Percentiles rank a stretch among this genome's conserved stretches.
These are phyloP conservation scores for Kluyveromyces dobzhanskii DNA, from an alignment of 805 yeast species.

Conservation along the genomic window DNA sequence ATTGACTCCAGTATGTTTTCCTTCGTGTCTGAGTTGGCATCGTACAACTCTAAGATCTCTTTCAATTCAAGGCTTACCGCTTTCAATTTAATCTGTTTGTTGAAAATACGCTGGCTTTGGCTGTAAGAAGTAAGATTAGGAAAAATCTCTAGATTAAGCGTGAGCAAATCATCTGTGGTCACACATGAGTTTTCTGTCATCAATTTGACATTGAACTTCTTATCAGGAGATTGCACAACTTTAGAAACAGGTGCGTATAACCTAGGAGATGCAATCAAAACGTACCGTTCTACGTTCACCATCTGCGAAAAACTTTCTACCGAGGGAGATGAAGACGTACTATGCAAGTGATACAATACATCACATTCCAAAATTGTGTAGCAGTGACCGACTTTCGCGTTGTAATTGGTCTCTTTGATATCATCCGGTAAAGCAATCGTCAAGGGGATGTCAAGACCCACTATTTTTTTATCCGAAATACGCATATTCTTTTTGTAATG, in stretches of 20 bases:
- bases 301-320: slow-evolving; percentile 23
- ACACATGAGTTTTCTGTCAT: slow-evolving; percentile 44
- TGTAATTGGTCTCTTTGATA: slow-evolving; percentile 44
- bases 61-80: slow-evolving; percentile 40
- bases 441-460: slow-evolving; percentile 54
- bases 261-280: slow-evolving; percentile 46
- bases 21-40: slow-evolving; percentile 36
- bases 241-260: slow-evolving; percentile 46
- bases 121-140: slow-evolving; percentile 27
- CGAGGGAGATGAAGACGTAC: slow-evolving; percentile 1
- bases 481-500: slow-evolving; percentile 29
- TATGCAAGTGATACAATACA: slow-evolving; percentile 12
- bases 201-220: slow-evolving; percentile 38
- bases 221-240: slow-evolving; percentile 38
- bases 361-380: slow-evolving; percentile 35
- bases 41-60: slow-evolving; percentile 47
- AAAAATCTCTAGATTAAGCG: slow-evolving; percentile 32
- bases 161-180: slow-evolving; percentile 48
- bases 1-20: slow-evolving; percentile 35
- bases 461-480: slow-evolving; percentile 34
- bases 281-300: slow-evolving; percentile 47
- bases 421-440: slow-evolving; percentile 48
- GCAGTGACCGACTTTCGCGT: slow-evolving; percentile 39
- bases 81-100: slow-evolving; percentile 33
- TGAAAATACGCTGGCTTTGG: slow-evolving; percentile 15